Evolutionary conservation across 2,329 filamentous ascomycete species (phyloP).

Genomic region (Fusarium penzigii): DNA sequence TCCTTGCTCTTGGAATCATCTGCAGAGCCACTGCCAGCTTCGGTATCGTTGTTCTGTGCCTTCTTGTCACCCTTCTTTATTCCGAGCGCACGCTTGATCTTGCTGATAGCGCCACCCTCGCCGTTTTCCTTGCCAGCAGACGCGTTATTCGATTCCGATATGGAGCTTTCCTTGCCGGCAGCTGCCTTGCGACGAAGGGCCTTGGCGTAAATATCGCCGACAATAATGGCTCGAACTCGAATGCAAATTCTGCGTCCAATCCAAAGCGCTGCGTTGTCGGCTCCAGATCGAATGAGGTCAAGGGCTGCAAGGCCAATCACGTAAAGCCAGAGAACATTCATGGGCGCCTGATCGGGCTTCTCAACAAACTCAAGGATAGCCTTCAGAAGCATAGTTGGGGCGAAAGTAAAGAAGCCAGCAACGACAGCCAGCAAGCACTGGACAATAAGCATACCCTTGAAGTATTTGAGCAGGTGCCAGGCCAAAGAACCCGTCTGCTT

Average conservation of each 20-base stretch:
- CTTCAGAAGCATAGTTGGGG: slow-evolving; percentile 86
- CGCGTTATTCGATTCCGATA: slow-evolving; percentile 55
- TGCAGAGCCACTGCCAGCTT: slow-evolving; percentile 35
- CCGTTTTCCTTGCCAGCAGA: slow-evolving; percentile 37
- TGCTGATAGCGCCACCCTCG: slow-evolving; percentile 45
- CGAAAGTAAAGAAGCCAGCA: slow-evolving; percentile 82
- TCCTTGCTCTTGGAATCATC: slow-evolving; percentile 40
- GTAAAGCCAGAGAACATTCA: slow-evolving; percentile 93
- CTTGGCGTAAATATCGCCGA: slow-evolving; percentile 97
- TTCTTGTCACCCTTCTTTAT: slow-evolving; percentile 58
- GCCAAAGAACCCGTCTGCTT: slow-evolving; percentile 80
- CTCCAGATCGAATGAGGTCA: slow-evolving; percentile 77
- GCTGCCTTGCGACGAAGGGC: slow-evolving; percentile 88
- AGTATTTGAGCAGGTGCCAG: slow-evolving; percentile 81
- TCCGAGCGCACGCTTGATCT: slow-evolving; percentile 58
- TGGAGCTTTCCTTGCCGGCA: slow-evolving; percentile 70
- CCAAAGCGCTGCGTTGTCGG: slow-evolving; percentile 86
- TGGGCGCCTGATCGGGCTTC: slow-evolving; percentile 70
- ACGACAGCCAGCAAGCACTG: slow-evolving; percentile 82
- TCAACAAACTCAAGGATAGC: slow-evolving; percentile 95
- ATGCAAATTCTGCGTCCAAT: slow-evolving; percentile 94
- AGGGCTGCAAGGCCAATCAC: slow-evolving; percentile 87
- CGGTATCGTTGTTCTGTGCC: slow-evolving; percentile 35
- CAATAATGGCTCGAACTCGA: slow-evolving; percentile 87
- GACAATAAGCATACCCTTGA: slow-evolving; percentile 71